Conservation (phyloP, 2,329 filamentous ascomycete species). For the Alternaria incomplexa region DNA sequence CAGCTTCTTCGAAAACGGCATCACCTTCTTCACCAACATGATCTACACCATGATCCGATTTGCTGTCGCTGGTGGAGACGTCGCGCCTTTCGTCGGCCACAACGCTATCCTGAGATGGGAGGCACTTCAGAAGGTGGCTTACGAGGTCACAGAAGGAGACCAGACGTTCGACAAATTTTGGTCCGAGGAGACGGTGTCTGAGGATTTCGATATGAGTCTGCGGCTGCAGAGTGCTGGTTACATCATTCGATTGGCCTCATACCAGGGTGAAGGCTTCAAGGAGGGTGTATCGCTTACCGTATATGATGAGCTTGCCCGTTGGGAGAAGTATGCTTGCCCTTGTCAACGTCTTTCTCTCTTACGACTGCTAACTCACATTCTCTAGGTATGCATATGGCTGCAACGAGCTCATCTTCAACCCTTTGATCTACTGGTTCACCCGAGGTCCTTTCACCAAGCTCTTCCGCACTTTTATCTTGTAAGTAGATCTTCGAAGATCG, state of each 20-base stretch:
- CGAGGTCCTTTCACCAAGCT: constrained; percentile 70
- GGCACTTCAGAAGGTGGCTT: constrained; percentile 63
- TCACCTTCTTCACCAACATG: constrained; percentile 80
- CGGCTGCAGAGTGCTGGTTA: constrained; percentile 73
- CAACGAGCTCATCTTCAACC: constrained; percentile 74
- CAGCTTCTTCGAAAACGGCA: constrained; percentile 76
- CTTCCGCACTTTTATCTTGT: constrained; percentile 64
- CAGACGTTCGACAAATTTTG: constrained; percentile 69
- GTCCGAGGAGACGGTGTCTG: constrained; percentile 77
- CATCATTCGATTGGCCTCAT: constrained; percentile 71
- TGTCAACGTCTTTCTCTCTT: neutral
- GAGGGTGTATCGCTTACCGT: constrained; percentile 76
- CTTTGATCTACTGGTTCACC: constrained; percentile 66
- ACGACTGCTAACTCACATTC: neutral
- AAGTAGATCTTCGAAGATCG: neutral
- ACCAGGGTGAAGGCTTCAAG: constrained; percentile 73
- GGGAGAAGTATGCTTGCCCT: constrained; percentile 62
- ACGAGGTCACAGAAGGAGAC: constrained; percentile 37
- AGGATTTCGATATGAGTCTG: constrained; percentile 78
- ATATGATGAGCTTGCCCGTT: constrained; percentile 73
- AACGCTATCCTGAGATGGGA: constrained; percentile 77
- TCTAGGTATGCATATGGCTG: constrained; percentile 67
- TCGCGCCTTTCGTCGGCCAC: constrained; percentile 78
- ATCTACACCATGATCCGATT: constrained; percentile 77
- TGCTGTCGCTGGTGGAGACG: constrained; percentile 72